Percentiles rank a stretch among this genome's conserved stretches.
phyloP scores from a whole-genome alignment of 768 basidiomycete species.

The Mycena albidolilacea region DNA sequence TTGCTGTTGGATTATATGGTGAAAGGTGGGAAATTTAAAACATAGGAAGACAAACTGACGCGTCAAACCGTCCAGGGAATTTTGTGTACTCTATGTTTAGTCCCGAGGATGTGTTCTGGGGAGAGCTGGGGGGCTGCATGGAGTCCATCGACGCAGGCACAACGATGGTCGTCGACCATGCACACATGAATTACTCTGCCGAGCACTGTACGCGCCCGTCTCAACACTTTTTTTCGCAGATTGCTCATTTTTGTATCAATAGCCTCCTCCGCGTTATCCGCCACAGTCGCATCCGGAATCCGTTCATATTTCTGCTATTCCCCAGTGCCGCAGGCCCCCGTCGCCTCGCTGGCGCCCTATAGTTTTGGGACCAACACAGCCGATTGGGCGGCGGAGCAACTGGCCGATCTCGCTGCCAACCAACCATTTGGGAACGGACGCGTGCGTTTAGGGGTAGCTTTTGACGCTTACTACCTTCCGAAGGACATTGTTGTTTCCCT shows the following conservation, averaged over 20 bases:
- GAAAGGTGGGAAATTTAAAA: slow-evolving; percentile 10
- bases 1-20: slow-evolving; percentile 30
- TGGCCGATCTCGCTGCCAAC: slow-evolving; percentile 30
- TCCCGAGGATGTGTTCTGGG: slow-evolving; percentile 36
- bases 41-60: neutral
- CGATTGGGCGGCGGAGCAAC: slow-evolving; percentile 17
- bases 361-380: neutral
- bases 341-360: slow-evolving; percentile 25
- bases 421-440: slow-evolving; percentile 36
- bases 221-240: neutral
- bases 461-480: slow-evolving; percentile 29
- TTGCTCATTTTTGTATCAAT: neutral
- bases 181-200: slow-evolving; percentile 28
- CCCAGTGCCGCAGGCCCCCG: neutral
- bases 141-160: slow-evolving; percentile 33
- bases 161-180: slow-evolving; percentile 37
- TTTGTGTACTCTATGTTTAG: slow-evolving; percentile 12
- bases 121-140: slow-evolving; percentile 30
- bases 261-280: slow-evolving; percentile 29
- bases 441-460: slow-evolving; percentile 31
- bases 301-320: slow-evolving; percentile 35
- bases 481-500: slow-evolving; percentile 19
- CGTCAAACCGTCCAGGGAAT: slow-evolving; percentile 6
- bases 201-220: slow-evolving; percentile 14
- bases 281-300: slow-evolving; percentile 30